Percentiles rank a stretch among this genome's conserved stretches.
phyloP scores from a whole-genome alignment of 192 early-diverging fungal species.

The Mortierella antarctica region DNA sequence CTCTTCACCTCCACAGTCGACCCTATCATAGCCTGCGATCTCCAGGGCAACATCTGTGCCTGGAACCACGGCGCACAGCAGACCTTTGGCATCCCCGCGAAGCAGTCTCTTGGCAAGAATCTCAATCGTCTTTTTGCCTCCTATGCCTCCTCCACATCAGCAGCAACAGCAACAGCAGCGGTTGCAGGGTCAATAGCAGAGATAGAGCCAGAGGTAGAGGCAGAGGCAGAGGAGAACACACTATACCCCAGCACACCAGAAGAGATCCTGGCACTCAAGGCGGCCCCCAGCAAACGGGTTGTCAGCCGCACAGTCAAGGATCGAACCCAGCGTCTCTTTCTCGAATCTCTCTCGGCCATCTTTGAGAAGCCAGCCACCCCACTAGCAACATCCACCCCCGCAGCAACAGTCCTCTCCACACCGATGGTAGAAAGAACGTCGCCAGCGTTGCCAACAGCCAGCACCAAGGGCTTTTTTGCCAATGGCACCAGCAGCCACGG shows the following conservation, averaged over 20 bases:
- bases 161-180: background rate
- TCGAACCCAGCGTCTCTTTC: conserved; percentile 18
- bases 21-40: conserved; percentile 44
- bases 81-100: conserved; percentile 29
- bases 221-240: background rate
- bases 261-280: conserved; percentile 18
- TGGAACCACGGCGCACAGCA: conserved; percentile 27
- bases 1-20: conserved; percentile 27
- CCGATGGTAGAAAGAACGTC: background rate
- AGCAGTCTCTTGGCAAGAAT: conserved; percentile 40
- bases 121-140: conserved; percentile 16
- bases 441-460: background rate
- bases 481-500: conserved; percentile 2
- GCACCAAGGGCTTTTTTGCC: background rate
- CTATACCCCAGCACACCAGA: conserved; percentile 45
- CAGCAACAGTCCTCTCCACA: background rate
- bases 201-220: background rate
- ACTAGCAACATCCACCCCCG: background rate
- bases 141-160: background rate
- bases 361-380: conserved; percentile 3
- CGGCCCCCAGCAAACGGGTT: conserved; percentile 28
- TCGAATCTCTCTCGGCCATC: conserved; percentile 36
- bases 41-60: conserved; percentile 32
- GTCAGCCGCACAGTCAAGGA: conserved; percentile 13
- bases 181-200: background rate